These are phyloP conservation scores for Galerina marginata DNA, from an alignment of 768 basidiomycete species.

Conservation along the genomic window DNA sequence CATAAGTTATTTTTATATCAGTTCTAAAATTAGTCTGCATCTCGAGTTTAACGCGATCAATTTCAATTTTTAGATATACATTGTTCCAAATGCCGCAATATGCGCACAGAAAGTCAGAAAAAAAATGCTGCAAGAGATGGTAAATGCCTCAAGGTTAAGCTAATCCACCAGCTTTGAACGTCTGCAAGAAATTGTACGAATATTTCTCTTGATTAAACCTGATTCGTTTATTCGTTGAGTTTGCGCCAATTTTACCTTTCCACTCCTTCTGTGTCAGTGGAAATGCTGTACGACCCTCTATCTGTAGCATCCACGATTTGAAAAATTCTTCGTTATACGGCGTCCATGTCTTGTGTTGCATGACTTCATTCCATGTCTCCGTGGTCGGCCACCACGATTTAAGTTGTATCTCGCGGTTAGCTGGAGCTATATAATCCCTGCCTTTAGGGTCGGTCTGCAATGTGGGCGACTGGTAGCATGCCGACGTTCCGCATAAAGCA, in stretches of 20 bases:
- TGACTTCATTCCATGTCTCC: neutral
- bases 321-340: neutral
- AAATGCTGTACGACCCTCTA: neutral
- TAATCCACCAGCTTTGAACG: too few relatives aligned
- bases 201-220: neutral
- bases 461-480: neutral
- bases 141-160: too few relatives aligned
- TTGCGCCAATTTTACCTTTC: neutral
- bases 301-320: neutral
- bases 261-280: neutral
- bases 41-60: too few relatives aligned
- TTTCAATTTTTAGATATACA: too few relatives aligned
- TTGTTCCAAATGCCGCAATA: too few relatives aligned
- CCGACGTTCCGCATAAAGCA: neutral
- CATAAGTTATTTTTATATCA: too few relatives aligned
- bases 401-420: neutral
- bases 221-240: neutral
- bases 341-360: neutral
- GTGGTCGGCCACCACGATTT: constrained; percentile 8
- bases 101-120: too few relatives aligned
- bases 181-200: neutral
- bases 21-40: too few relatives aligned
- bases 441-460: neutral
- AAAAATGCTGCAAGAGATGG: too few relatives aligned
- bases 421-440: too few relatives aligned